Percentiles rank a stretch among this genome's conserved stretches.
Conservation (phyloP, 768 basidiomycete species). For the Panus rudis region DNA sequence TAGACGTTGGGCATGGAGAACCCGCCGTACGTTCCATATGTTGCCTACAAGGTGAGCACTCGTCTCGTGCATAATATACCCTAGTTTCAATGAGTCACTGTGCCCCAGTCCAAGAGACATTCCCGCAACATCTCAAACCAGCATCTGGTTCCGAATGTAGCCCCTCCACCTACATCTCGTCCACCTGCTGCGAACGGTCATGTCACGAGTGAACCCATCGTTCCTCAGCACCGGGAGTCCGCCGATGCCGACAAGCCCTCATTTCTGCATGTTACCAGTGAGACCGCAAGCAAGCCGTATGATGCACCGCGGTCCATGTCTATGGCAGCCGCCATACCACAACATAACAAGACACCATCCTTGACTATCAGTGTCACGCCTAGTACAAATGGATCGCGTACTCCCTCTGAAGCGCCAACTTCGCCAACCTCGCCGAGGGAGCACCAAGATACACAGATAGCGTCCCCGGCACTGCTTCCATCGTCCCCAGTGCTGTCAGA, state of each 20-base stretch:
- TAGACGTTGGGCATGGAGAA: too few species aligned
- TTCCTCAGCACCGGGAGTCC: conserved; percentile 9
- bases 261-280: not conserved
- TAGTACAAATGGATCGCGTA: not conserved
- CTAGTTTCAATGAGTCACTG: not conserved
- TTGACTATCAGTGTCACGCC: not conserved
- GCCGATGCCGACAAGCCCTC: conserved; percentile 7
- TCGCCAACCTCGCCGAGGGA: not conserved
- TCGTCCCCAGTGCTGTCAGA: not conserved
- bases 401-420: not conserved
- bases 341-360: not conserved
- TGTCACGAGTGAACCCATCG: conserved; percentile 12
- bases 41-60: conserved; percentile 37
- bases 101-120: conserved; percentile 40
- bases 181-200: conserved; percentile 16
- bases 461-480: not conserved
- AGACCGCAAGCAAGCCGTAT: not conserved
- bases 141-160: conserved; percentile 19
- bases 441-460: not conserved
- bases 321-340: conserved; percentile 15
- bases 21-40: conserved; percentile 37
- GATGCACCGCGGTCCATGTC: conserved; percentile 13
- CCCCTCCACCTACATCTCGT: conserved; percentile 16
- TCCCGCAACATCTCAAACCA: conserved; percentile 31
- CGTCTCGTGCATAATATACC: conserved; percentile 1